Evolutionary conservation across 192 early-diverging fungal species (phyloP).

Genomic region (Coemansia sp.): DNA sequence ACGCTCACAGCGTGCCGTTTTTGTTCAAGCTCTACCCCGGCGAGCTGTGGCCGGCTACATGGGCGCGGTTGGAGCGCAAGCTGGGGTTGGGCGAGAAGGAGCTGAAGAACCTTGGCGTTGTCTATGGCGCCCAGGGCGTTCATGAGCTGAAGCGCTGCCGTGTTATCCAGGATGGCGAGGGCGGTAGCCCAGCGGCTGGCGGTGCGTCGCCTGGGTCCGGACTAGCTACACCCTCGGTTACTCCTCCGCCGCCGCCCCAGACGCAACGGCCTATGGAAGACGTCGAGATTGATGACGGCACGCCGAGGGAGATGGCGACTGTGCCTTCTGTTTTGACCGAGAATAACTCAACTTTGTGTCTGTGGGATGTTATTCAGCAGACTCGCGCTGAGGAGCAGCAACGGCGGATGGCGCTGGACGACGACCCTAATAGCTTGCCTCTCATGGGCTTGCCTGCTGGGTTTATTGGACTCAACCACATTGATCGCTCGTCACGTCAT

Average conservation of each 20-base stretch:
- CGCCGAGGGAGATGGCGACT: background rate
- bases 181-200: background rate
- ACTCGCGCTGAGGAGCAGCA: constrained; percentile 1
- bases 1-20: constrained; percentile 83
- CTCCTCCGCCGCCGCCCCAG: constrained; percentile 14
- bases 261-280: background rate
- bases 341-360: constrained; percentile 9
- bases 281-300: background rate
- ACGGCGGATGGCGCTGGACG: constrained; percentile 6
- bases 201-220: constrained; percentile 14
- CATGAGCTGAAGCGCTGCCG: constrained; percentile 15
- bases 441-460: constrained; percentile 3
- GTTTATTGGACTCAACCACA: constrained; percentile 34
- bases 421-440: background rate
- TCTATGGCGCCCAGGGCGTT: constrained; percentile 21
- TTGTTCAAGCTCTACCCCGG: constrained; percentile 64
- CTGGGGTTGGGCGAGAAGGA: constrained; percentile 84
- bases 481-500: constrained; percentile 32
- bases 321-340: background rate
- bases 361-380: constrained; percentile 34
- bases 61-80: constrained; percentile 65
- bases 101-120: constrained; percentile 53
- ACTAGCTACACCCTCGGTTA: constrained; percentile 9
- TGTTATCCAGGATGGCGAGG: constrained; percentile 22
- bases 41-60: constrained; percentile 69